Evolutionary conservation across 805 yeast species (phyloP).

Genomic region (Helenozyma baotianmanensis): DNA sequence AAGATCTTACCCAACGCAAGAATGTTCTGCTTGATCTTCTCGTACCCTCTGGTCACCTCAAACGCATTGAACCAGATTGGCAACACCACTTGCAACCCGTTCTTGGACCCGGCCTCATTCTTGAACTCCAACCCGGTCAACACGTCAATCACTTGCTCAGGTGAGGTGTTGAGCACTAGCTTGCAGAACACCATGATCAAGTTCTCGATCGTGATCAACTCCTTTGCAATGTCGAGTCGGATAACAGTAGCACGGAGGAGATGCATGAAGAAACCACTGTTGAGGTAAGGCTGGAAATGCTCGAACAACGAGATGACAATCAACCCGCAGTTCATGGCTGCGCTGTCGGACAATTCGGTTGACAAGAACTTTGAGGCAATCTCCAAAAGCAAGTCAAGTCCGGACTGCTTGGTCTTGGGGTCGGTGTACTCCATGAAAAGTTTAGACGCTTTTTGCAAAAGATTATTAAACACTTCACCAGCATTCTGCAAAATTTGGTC

Average conservation of each 20-base stretch:
- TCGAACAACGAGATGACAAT: constrained; percentile 58
- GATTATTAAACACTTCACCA: constrained; percentile 64
- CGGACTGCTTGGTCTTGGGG: constrained; percentile 36
- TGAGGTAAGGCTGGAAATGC: constrained; percentile 40
- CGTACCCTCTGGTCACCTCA: constrained; percentile 75
- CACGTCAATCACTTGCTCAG: constrained; percentile 59
- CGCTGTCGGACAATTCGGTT: constrained; percentile 70
- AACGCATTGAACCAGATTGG: constrained; percentile 83
- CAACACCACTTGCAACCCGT: constrained; percentile 54
- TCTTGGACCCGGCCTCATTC: constrained; percentile 16
- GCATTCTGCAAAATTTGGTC: constrained; percentile 74
- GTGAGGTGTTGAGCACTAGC: constrained; percentile 53
- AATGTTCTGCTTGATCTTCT: constrained; percentile 62
- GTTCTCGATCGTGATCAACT: constrained; percentile 71
- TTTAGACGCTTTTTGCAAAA: constrained; percentile 43
- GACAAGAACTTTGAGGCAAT: constrained; percentile 67
- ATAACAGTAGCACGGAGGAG: constrained; percentile 71
- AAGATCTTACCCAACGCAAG: constrained; percentile 67
- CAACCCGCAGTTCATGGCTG: constrained; percentile 73
- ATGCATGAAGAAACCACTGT: constrained; percentile 41
- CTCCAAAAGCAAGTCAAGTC: constrained; percentile 53
- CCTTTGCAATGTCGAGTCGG: constrained; percentile 62
- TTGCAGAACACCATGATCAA: constrained; percentile 72
- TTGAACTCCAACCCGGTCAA: constrained; percentile 37
- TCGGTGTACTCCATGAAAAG: constrained; percentile 29